Evolutionary conservation across 1,139 yeast genomes (phyloP).

Genomic region (Yamadazyma buinensis): DNA sequence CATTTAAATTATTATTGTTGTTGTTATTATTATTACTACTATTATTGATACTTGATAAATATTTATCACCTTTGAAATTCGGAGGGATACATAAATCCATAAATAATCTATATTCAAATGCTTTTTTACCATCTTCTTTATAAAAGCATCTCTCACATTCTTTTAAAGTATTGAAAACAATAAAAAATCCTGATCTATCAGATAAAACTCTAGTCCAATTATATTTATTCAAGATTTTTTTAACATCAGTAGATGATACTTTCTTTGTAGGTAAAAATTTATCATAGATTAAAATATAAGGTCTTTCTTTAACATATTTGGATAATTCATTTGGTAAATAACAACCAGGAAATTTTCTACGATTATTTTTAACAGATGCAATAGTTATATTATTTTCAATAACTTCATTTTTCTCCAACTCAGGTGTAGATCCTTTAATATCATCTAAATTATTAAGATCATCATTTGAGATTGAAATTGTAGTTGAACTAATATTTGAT

Average conservation of each 20-base stretch:
- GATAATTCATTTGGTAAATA: conserved; percentile 44
- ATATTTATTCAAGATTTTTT: conserved; percentile 49
- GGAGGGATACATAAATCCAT: conserved; percentile 56
- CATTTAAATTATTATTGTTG: conserved; percentile 2
- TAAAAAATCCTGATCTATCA: conserved; percentile 64
- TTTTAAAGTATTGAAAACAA: conserved; percentile 59
- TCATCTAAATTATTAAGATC: no score
- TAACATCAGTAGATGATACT: conserved; percentile 52
- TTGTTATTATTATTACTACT: conserved; percentile 4
- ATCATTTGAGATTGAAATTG: no score
- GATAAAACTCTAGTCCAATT: conserved; percentile 64
- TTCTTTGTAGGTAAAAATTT: conserved; percentile 49
- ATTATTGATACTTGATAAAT: background rate
- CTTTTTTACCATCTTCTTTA: conserved; percentile 59
- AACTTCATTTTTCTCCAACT: conserved; percentile 3
- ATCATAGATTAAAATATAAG: conserved; percentile 55
- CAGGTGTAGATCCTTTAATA: no score
- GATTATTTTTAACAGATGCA: conserved; percentile 28
- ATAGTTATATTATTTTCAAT: conserved; percentile 27
- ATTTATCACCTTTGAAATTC: conserved; percentile 16
- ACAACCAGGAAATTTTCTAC: conserved; percentile 30
- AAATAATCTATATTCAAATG: conserved; percentile 46
- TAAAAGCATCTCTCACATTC: conserved; percentile 68
- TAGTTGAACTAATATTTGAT: conserved; percentile 1
- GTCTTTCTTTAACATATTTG: conserved; percentile 48